Percentiles rank a stretch among this genome's conserved stretches.
phyloP scores from a whole-genome alignment of 805 yeast species.

The Komagataella populi region DNA sequence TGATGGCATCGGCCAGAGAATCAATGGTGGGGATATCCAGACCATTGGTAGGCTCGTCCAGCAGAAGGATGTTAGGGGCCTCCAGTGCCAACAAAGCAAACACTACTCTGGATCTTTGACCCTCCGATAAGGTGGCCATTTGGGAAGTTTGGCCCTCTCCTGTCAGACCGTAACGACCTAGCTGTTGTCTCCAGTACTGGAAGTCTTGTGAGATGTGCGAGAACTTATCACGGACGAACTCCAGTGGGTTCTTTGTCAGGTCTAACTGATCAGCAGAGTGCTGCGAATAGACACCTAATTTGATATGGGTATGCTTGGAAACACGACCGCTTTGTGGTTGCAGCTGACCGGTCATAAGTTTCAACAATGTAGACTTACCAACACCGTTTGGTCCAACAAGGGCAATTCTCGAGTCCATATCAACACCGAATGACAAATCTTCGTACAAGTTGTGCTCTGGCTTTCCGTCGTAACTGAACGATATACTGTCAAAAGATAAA shows the following conservation, averaged over 20 bases:
- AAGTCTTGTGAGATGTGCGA: constrained; percentile 86
- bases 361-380: constrained; percentile 92
- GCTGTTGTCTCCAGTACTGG: constrained; percentile 97
- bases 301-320: constrained; percentile 92
- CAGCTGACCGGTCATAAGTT: constrained; percentile 92
- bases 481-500: constrained; percentile 87
- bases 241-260: constrained; percentile 87
- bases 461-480: constrained; percentile 80
- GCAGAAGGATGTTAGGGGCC: constrained; percentile 82
- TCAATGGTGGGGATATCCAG: constrained; percentile 97
- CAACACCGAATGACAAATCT: constrained; percentile 91
- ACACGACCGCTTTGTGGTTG: constrained; percentile 90
- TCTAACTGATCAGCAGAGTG: constrained; percentile 98
- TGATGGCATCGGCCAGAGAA: constrained; percentile 93
- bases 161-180: constrained; percentile 96
- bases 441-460: constrained; percentile 82
- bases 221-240: constrained; percentile 93
- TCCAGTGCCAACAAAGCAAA: constrained; percentile 93
- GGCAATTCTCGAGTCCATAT: constrained; percentile 98
- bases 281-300: constrained; percentile 97
- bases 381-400: constrained; percentile 98
- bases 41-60: constrained; percentile 99
- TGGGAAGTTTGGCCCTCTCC: constrained; percentile 98
- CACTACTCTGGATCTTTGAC: constrained; percentile 98
- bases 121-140: constrained; percentile 97